These are phyloP conservation scores for Myxozyma monticola DNA, from an alignment of 805 yeast species.

Conservation along the genomic window DNA sequence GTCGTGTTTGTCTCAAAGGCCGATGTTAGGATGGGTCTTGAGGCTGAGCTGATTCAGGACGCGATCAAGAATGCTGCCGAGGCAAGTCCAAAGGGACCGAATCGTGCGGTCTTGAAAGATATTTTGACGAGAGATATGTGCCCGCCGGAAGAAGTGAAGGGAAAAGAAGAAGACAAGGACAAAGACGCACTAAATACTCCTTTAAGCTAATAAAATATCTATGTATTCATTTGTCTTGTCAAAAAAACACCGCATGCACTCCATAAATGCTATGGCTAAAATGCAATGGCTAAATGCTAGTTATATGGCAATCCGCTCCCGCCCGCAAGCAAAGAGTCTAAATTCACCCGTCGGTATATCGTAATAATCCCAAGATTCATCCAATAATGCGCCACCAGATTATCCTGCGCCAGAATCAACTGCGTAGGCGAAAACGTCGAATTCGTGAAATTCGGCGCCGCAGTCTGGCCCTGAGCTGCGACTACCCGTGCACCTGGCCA, in stretches of 20 bases:
- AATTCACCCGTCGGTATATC: constrained; percentile 17
- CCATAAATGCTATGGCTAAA: no score
- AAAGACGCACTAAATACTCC: no score
- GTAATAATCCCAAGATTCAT: constrained; percentile 13
- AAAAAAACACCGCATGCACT: no score
- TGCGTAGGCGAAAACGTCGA: constrained; percentile 21
- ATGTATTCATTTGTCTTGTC: no score
- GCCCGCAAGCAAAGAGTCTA: constrained; percentile 19
- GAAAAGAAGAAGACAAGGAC: no score
- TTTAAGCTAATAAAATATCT: no score
- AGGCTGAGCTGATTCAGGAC: constrained; percentile 5
- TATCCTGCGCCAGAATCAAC: constrained; percentile 16
- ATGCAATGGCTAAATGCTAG: no score
- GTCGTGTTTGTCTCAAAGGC: constrained; percentile 1
- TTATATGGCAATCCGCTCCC: no score
- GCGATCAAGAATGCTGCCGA: background rate
- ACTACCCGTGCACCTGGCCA: constrained; percentile 30
- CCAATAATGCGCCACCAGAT: constrained; percentile 27
- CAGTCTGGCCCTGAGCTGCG: constrained; percentile 27
- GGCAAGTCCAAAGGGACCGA: background rate
- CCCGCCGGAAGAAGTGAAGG: background rate
- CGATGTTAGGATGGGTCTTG: constrained; percentile 8
- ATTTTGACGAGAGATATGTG: background rate
- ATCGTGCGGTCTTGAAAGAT: background rate
- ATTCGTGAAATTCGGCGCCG: constrained; percentile 22